Evolutionary conservation across 805 yeast species (phyloP).

Genomic region (Hanseniaspora clermontiae): DNA sequence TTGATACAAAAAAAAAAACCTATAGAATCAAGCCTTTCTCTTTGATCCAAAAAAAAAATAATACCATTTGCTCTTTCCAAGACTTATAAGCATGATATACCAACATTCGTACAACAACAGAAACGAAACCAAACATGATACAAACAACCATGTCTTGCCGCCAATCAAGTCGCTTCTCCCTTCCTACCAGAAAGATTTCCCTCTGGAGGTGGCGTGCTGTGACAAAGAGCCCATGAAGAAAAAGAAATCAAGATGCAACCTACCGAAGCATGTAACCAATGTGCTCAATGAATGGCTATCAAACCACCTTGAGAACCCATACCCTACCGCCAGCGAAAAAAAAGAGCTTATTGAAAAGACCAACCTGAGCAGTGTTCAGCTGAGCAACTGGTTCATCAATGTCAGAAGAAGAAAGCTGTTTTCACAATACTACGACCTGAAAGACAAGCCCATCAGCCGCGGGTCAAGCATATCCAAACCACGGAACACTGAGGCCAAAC

Average conservation of each 20-base stretch:
- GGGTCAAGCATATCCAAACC: too few relatives aligned
- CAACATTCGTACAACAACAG: background rate
- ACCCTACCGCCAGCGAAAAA: slow-evolving; percentile 73
- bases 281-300: slow-evolving; percentile 62
- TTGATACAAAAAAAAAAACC: too few relatives aligned
- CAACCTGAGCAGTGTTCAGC: slow-evolving; percentile 67
- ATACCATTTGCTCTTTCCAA: too few relatives aligned
- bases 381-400: slow-evolving; percentile 79
- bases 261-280: slow-evolving; percentile 67
- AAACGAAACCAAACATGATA: background rate
- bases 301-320: slow-evolving; percentile 65
- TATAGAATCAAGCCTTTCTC: too few relatives aligned
- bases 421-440: slow-evolving; percentile 23
- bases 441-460: background rate
- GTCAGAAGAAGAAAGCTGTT: slow-evolving; percentile 64
- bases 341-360: slow-evolving; percentile 54
- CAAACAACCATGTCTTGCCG: background rate
- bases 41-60: too few relatives aligned
- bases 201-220: background rate
- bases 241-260: slow-evolving; percentile 48
- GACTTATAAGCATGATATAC: background rate
- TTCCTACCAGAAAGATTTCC: background rate
- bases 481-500: background rate
- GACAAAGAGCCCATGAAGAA: background rate
- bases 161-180: background rate